These are phyloP conservation scores for Carpinus viminea DNA, from an alignment of 306 rosid species.

Conservation along the genomic window DNA sequence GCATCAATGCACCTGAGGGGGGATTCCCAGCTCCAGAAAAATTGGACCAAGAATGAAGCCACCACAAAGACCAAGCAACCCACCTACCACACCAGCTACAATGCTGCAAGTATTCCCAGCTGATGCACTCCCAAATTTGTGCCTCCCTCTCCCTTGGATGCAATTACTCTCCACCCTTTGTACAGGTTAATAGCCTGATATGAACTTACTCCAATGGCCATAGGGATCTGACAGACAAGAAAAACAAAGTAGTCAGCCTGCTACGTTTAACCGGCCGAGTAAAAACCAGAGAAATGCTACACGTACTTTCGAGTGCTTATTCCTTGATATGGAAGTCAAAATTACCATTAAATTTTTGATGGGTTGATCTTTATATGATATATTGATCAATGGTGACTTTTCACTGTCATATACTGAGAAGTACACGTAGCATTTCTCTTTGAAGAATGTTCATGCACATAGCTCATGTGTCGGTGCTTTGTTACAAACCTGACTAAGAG, in stretches of 20 bases:
- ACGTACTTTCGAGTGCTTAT: too few species aligned
- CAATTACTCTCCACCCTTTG: conserved; percentile 58
- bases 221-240: conserved; percentile 55
- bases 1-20: conserved; percentile 70
- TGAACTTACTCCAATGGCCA: conserved; percentile 61
- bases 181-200: conserved; percentile 74
- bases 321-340: too few species aligned
- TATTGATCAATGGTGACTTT: too few species aligned
- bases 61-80: conserved; percentile 91
- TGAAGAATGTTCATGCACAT: neutral
- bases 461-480: neutral
- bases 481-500: too few species aligned
- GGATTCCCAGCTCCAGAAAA: conserved; percentile 86
- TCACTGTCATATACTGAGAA: too few species aligned
- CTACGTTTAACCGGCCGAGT: neutral
- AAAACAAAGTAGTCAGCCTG: neutral
- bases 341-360: too few species aligned
- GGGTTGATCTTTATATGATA: too few species aligned
- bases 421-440: too few species aligned
- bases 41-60: conserved; percentile 93
- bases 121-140: conserved; percentile 45
- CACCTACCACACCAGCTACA: conserved; percentile 85
- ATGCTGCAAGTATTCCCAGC: too few species aligned
- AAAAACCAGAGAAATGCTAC: too few species aligned
- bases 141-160: conserved; percentile 64